Evolutionary conservation across 225 moss, liverwort and hornwort species (phyloP), one percentile per base, ranked within the genome.

Genomic region (Pleurozium schreberi): DNA sequence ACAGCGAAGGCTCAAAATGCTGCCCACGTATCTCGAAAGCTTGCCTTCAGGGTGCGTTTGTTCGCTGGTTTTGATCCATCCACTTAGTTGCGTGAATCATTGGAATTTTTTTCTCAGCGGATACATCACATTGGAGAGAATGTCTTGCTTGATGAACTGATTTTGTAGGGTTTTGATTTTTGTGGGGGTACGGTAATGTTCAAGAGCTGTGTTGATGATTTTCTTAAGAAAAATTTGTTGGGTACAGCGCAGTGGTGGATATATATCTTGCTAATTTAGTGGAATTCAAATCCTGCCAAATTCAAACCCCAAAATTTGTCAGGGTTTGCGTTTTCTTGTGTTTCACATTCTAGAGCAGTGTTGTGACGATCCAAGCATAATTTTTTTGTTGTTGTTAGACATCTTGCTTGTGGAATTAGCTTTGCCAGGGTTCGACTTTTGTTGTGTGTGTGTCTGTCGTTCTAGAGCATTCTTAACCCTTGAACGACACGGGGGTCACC

Each of bases 1-100:
- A 18, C 63, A 87, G 70, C 91, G 73, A 28, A 73, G 89, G 67
- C 93, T 93, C 66, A 93, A 93, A 88, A 93, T 93, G 93, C 91
- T 93, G 52, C 93, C 93, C 67, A 93, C 93, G 4, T 93, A 86
- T 36, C 87, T 93, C 75, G 93, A 93, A 49, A 86, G 83, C 55
- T 82, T 93, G 88, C 93, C 93, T 57, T 83, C 89, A n/a, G 93
- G 91, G 93, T 93, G 52, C 80, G 88, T 88, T n/a, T 16, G 22
- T 38, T 40, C 23, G 1, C 6, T 8, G 55, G 55, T 55, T 55
- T 55, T 18, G 55, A 18, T 55, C 5, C 12, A 20, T 64, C 3
- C 6, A 34, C 45, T 18, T 25, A 31, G 19, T 55, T 57, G 57
- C 19, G 47, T 60, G 81, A 59, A 31, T 30, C 63, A 63, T 61